phyloP scores from a whole-genome alignment of 768 basidiomycete species.

The Albatrellus ellisii region DNA sequence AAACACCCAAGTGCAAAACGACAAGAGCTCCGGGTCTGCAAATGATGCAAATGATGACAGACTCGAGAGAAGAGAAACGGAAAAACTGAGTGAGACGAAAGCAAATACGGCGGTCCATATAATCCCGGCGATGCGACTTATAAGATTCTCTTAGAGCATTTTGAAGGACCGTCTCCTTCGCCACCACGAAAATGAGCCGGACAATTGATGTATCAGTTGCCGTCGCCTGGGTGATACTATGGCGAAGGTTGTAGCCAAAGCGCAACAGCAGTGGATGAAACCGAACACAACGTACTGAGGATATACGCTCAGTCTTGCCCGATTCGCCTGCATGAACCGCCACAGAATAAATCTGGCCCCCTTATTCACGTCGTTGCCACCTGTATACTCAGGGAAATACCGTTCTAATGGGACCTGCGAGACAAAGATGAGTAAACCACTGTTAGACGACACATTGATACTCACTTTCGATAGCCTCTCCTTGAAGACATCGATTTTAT shows the following conservation, averaged over 20 bases:
- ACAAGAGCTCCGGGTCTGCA: no score
- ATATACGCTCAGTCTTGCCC: constrained; percentile 75
- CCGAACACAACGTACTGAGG: constrained; percentile 56
- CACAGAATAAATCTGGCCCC: constrained; percentile 91
- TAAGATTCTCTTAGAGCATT: constrained; percentile 77
- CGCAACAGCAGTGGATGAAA: not conserved
- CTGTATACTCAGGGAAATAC: constrained; percentile 83
- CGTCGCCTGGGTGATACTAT: constrained; percentile 73
- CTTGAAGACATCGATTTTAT: constrained; percentile 71
- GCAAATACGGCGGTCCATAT: no score
- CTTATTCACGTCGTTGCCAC: constrained; percentile 83
- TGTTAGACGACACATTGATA: not conserved
- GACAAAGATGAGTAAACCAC: not conserved
- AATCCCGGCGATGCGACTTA: no score
- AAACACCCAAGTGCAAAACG: no score
- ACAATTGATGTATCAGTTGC: constrained; percentile 85
- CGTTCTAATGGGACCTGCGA: constrained; percentile 54
- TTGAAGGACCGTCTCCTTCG: constrained; percentile 85
- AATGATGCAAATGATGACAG: no score
- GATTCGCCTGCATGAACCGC: constrained; percentile 88
- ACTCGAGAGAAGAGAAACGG: no score
- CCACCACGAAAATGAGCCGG: constrained; percentile 69
- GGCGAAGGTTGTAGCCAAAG: not conserved
- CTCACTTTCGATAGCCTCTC: constrained; percentile 46
- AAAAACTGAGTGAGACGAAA: no score